Conservation (phyloP, 495 filamentous ascomycete genomes). For the Penicillium turbatum region DNA sequence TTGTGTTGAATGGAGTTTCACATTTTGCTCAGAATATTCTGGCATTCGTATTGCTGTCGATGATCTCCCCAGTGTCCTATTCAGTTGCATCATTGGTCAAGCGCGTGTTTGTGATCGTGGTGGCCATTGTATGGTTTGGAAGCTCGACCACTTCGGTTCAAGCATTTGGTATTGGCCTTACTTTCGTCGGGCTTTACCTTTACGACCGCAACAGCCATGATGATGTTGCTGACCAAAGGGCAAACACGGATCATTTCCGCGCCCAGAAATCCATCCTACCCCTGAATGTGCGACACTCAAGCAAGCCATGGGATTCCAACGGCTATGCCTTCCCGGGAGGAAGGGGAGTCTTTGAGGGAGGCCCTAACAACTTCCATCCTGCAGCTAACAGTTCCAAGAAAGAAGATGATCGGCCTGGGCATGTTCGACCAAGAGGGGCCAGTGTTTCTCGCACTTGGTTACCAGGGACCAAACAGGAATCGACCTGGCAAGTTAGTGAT, state of each 20-base stretch:
- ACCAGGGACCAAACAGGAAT: slow-evolving; percentile 72
- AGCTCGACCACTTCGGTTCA: slow-evolving; percentile 79
- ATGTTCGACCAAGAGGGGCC: slow-evolving; percentile 48
- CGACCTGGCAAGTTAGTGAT: slow-evolving; percentile 68
- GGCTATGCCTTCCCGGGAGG: slow-evolving; percentile 37
- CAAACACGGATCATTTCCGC: slow-evolving; percentile 54
- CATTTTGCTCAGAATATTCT: slow-evolving; percentile 97
- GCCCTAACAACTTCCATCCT: slow-evolving; percentile 26
- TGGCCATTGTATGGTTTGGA: slow-evolving; percentile 95
- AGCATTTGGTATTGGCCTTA: slow-evolving; percentile 77
- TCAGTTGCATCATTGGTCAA: slow-evolving; percentile 94
- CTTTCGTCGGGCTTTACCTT: slow-evolving; percentile 89
- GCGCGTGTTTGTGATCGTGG: slow-evolving; percentile 92
- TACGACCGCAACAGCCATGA: slow-evolving; percentile 91
- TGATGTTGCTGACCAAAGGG: slow-evolving; percentile 71
- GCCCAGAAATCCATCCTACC: slow-evolving; percentile 66
- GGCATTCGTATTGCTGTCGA: slow-evolving; percentile 84
- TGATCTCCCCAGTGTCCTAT: slow-evolving; percentile 95
- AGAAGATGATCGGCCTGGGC: slow-evolving; percentile 50
- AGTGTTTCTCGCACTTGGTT: slow-evolving; percentile 61
- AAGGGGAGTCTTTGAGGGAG: slow-evolving; percentile 24
- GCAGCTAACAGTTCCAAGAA: slow-evolving; percentile 52
- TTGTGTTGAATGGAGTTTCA: slow-evolving; percentile 94
- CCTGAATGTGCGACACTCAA: slow-evolving; percentile 43
- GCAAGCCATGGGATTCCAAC: slow-evolving; percentile 39